Evolutionary conservation across 352 stramenopile species (phyloP).

Genomic region (Globisporangium mamillatum): DNA sequence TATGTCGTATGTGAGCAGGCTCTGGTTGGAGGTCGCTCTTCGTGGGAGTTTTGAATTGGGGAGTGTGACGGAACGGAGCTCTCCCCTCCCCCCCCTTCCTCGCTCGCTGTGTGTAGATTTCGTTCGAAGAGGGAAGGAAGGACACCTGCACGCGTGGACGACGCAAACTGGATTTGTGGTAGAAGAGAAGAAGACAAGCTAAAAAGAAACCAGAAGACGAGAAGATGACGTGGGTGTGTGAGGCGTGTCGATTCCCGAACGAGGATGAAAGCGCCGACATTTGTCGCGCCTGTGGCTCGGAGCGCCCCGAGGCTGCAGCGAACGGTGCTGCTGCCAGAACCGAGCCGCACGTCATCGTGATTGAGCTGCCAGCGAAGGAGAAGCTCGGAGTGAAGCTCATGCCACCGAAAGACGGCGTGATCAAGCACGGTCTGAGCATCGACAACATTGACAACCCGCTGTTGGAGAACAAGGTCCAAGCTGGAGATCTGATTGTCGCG

Average conservation of each 20-base stretch:
- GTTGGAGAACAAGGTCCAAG: constrained; percentile 78
- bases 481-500: constrained; percentile 79
- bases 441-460: constrained; percentile 88
- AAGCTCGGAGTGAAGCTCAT: constrained; percentile 87
- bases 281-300: constrained; percentile 61
- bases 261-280: constrained; percentile 58
- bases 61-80: background rate
- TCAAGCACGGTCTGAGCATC: constrained; percentile 77
- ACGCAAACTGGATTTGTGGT: constrained; percentile 3
- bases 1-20: constrained; percentile 2
- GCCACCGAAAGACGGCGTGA: constrained; percentile 79
- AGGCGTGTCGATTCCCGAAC: constrained; percentile 56
- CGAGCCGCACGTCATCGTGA: constrained; percentile 58
- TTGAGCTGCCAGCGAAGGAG: constrained; percentile 80
- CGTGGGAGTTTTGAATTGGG: background rate
- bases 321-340: constrained; percentile 2
- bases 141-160: background rate
- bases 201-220: constrained; percentile 2
- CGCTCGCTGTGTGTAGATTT: background rate
- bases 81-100: background rate
- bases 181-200: background rate
- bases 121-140: constrained; percentile 6
- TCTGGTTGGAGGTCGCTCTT: background rate
- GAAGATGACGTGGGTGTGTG: constrained; percentile 59
- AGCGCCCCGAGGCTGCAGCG: constrained; percentile 31